Conservation (phyloP, 495 filamentous ascomycete species). For the Pseudotulostoma volvatum region DNA sequence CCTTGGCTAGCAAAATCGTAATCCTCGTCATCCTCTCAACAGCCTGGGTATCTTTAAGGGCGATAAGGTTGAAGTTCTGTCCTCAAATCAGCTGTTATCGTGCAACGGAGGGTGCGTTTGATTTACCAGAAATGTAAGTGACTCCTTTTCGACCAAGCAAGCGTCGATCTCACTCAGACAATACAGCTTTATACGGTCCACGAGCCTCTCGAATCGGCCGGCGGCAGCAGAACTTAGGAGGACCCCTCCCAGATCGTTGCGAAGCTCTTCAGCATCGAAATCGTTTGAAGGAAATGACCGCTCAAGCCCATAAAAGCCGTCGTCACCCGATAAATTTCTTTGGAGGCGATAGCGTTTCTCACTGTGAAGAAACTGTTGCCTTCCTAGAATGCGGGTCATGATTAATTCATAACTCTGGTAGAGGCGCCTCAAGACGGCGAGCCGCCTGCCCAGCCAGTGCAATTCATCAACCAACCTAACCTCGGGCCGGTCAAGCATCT, state of each 20-base stretch:
- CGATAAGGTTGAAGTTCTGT: conserved; percentile 77
- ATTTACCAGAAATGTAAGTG: conserved; percentile 50
- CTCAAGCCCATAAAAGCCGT: conserved; percentile 13
- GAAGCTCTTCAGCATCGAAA: conserved; percentile 7
- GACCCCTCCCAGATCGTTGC: conserved; percentile 33
- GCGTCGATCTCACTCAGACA: conserved; percentile 69
- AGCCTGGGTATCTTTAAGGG: conserved; percentile 64
- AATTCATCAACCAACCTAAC: conserved; percentile 53
- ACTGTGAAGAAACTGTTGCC: conserved; percentile 28
- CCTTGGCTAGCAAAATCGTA: conserved; percentile 69
- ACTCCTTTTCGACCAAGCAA: conserved; percentile 62
- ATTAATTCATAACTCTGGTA: conserved; percentile 68
- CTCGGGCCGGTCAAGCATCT: conserved; percentile 43
- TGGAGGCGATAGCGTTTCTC: conserved; percentile 14
- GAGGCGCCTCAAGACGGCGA: conserved; percentile 53
- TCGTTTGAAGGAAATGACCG: conserved; percentile 16
- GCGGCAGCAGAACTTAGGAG: conserved; percentile 46
- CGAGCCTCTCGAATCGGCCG: conserved; percentile 58
- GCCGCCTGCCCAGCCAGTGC: conserved; percentile 51
- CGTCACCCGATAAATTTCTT: conserved; percentile 6
- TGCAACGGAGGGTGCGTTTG: not conserved
- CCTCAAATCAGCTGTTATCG: conserved; percentile 6
- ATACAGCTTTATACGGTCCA: conserved; percentile 60
- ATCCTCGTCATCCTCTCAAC: conserved; percentile 65
- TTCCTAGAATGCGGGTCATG: conserved; percentile 52